Evolutionary conservation across 129 eudicot genomes (phyloP), one percentile per base, ranked within the genome.

Genomic region (Glebionis coronaria): DNA sequence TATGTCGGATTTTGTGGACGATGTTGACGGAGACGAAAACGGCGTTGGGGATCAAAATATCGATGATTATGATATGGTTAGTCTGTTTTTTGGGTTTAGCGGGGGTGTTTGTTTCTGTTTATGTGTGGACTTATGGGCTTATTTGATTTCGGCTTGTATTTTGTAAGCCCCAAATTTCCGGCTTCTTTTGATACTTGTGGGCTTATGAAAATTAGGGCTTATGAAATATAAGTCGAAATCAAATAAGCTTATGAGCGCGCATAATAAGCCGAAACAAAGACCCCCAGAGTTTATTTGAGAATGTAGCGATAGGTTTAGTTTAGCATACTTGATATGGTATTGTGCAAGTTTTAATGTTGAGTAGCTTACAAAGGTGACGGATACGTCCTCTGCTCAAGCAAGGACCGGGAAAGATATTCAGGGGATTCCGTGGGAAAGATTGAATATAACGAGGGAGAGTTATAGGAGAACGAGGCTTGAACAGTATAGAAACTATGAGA

Each of bases 351-450:
- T 47, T 73, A 64, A 64, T 57, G 9, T 61, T 45, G 71, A 65
- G 66, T 68, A 81, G 86, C 78, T 74, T 63, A 79, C 72, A 50
- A 82, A 81, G 77, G 84, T 81, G 74, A 82, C 89, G 9, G 96
- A 88, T 85, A 88, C 92, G 27, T 82, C 92, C 25, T 78, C 89
- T 63, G 73, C 82, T 35, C 86, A 83, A 80, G 92, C 96, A 42
- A 82, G 91, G 65, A 72, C 71, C 70, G 96, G 96, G 14, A 88
- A 82, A 76, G 95, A 88, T 71, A 82, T 88, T 50, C 95, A 88
- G 61, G 91, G 95, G 1, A 85, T 88, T 70, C 91, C 89, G 9
- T 88, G 96, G 96, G 87, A 85, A 27, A 80, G 88, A 54, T 55
- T 88, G 51, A 85, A 78, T 68, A 79, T 88, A 25, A 85, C 92